A percentile compares a stretch with the other conserved stretches of the same genome.
Evolutionary conservation across 2,329 filamentous ascomycete species (phyloP).

Genomic region (Penicillium concentricum): DNA sequence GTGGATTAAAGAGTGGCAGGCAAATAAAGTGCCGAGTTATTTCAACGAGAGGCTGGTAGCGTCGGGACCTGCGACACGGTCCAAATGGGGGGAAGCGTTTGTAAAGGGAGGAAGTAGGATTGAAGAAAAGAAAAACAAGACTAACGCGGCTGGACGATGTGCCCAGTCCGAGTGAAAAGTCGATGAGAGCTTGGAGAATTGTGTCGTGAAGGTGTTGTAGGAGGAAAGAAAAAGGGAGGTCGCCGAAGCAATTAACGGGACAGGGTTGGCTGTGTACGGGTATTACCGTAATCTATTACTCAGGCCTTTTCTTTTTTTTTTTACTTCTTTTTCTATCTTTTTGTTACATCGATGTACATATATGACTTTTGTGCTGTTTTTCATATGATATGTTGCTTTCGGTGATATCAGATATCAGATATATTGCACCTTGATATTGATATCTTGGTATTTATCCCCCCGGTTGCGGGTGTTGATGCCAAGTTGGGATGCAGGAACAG

Average conservation of each 20-base stretch:
- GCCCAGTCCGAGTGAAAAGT: slow-evolving; percentile 23
- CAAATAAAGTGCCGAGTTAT: slow-evolving; percentile 22
- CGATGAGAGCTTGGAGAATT: slow-evolving; percentile 6
- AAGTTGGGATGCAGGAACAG: slow-evolving; percentile 2
- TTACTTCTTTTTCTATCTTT: not conserved
- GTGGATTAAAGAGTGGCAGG: slow-evolving; percentile 23
- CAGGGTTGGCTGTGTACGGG: slow-evolving; percentile 3
- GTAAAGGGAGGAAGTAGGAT: slow-evolving; percentile 1
- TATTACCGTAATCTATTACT: slow-evolving; percentile 12
- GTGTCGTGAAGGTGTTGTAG: slow-evolving; percentile 12
- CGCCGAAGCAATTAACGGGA: slow-evolving; percentile 11
- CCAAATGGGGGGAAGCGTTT: slow-evolving; percentile 6
- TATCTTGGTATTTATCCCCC: not conserved
- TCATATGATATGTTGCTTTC: not conserved
- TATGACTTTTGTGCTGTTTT: not conserved
- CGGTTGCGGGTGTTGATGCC: slow-evolving; percentile 1
- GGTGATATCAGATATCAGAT: not conserved
- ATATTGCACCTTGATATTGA: not conserved
- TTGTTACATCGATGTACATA: not conserved
- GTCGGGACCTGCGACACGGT: slow-evolving; percentile 36
- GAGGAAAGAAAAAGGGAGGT: slow-evolving; percentile 19
- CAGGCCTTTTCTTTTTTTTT: not conserved
- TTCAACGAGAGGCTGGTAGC: slow-evolving; percentile 39
- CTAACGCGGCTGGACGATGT: slow-evolving; percentile 26
- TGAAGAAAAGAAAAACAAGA: slow-evolving; percentile 8